Percentiles rank a stretch among this genome's conserved stretches.
phyloP scores from a whole-genome alignment of 352 stramenopile species.

The Phytophthora citricola region DNA sequence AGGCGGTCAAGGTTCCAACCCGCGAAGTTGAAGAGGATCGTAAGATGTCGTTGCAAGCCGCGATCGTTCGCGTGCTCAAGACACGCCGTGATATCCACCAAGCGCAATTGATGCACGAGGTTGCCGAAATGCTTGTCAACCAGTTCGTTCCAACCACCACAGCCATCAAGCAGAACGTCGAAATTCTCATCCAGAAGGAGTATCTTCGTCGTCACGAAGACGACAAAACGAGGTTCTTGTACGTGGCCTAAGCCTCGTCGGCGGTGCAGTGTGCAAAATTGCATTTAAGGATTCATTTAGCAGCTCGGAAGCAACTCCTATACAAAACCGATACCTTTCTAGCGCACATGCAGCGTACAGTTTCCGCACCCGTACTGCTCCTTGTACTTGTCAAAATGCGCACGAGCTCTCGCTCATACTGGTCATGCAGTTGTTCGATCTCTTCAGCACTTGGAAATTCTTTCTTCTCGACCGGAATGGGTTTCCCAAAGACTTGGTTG shows the following conservation, averaged over 20 bases:
- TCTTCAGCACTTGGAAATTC: conserved; percentile 65
- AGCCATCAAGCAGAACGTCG: conserved; percentile 80
- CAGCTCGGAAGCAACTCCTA: conserved; percentile 9
- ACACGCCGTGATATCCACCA: conserved; percentile 79
- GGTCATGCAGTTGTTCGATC: conserved; percentile 69
- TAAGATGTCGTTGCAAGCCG: conserved; percentile 87
- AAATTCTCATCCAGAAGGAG: conserved; percentile 88
- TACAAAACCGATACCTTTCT: conserved; percentile 37
- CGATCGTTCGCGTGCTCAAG: conserved; percentile 86
- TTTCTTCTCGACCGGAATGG: conserved; percentile 69
- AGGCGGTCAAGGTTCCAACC: conserved; percentile 51
- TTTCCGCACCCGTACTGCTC: conserved; percentile 70
- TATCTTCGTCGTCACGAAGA: conserved; percentile 76
- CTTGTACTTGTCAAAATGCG: conserved; percentile 88
- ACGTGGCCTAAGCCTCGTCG: conserved; percentile 58
- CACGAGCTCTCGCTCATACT: conserved; percentile 74
- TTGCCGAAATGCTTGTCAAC: conserved; percentile 72
- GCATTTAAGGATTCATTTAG: conserved; percentile 17
- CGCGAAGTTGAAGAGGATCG: conserved; percentile 88
- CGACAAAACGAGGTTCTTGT: conserved; percentile 65
- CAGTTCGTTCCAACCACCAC: conserved; percentile 75
- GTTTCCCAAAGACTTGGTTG: conserved; percentile 80
- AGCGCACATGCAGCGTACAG: conserved; percentile 62
- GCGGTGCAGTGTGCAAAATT: conserved; percentile 9
- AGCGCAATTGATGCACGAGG: conserved; percentile 66